A percentile compares a stretch with the other conserved stretches of the same genome.
phyloP scores from a whole-genome alignment of 805 yeast species.

The Barnettozyma populi region DNA sequence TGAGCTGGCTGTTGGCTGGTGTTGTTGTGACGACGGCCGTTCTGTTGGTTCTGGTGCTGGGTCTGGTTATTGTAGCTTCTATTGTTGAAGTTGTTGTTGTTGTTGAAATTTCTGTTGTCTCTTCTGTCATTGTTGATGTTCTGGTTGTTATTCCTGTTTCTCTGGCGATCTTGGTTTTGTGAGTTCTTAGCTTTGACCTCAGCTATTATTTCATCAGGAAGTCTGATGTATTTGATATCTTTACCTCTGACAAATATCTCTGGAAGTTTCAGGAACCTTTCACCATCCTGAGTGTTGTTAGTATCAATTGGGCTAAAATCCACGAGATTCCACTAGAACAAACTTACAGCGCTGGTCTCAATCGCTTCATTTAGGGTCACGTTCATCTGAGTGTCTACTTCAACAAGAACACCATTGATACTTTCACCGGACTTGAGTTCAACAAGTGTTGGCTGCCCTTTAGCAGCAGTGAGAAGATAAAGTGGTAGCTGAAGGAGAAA shows the following conservation, averaged over 20 bases:
- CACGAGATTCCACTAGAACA: background rate
- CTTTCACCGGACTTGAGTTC: conserved; percentile 92
- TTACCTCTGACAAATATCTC: conserved; percentile 83
- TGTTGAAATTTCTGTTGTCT: conserved; percentile 29
- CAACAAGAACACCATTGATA: conserved; percentile 73
- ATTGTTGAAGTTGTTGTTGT: conserved; percentile 25
- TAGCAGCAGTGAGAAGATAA: conserved; percentile 84
- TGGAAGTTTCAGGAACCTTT: conserved; percentile 53
- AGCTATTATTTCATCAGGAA: conserved; percentile 73
- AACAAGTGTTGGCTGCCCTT: conserved; percentile 79
- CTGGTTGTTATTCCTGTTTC: conserved; percentile 38
- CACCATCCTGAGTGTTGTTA: conserved; percentile 39
- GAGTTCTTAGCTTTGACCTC: conserved; percentile 63
- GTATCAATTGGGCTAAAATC: conserved; percentile 1
- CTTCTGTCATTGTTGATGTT: conserved; percentile 24
- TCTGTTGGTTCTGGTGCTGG: conserved; percentile 7
- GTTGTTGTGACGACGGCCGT: conserved; percentile 9
- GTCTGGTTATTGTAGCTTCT: conserved; percentile 18
- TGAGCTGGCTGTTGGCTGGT: conserved; percentile 8
- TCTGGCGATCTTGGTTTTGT: conserved; percentile 41
- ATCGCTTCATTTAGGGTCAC: conserved; percentile 73
- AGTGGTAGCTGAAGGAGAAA: conserved; percentile 66
- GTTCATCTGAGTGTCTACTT: conserved; percentile 96
- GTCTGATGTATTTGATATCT: conserved; percentile 71
- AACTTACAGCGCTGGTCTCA: conserved; percentile 45